Base-by-base conservation (phyloP, 2,329 filamentous ascomycete species). In the Verticillium tricorpus region DNA sequence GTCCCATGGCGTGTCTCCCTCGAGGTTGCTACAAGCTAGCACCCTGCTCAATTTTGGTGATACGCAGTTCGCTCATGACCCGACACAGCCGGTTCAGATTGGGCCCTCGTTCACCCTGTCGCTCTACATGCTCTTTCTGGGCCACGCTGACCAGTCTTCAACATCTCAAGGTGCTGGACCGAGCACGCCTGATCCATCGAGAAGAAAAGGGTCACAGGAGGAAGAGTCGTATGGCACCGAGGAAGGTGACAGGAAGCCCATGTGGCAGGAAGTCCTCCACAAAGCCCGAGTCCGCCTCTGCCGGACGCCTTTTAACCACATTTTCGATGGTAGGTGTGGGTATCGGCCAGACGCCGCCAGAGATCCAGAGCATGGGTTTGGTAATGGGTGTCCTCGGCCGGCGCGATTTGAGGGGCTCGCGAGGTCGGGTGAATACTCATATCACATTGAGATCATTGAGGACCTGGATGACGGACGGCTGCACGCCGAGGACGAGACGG, bases 181-280 rank as follows among this genome's bases (percentile, higher is more conserved):
- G 8, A 15, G 15, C n/a, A n/a, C 25, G 32, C 54, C 45, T 4
- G 31, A 59, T n/a, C 39, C 25, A n/a, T 50, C 57, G 2, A 57
- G n/a, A 11, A 57, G n/a, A 11, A 25, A 57, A 12, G 12, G n/a
- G 6, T 2, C n/a, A 19, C 45, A 25, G 19, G 2, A 8, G 8
- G 12, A 35, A 54, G 39, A 40, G 19, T 73, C 75, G 0, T 82
- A 81, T 56, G 80, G 79, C 0, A 55, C 81, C 9, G 77, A 74
- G 76, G 85, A 68, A 68, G 88, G 67, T 72, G 90, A 77, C 75
- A 88, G 77, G 80, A 84, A 81, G 66, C 81, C 92, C 0, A 90
- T 93, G 0, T 98, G 95, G 95, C 95, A 98, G 72, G 94, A 99
- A 73, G 93, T 96, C 50, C 89, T 97, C 64, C 93, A 98, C 78